Percentiles rank a stretch among this genome's conserved stretches.
These are phyloP conservation scores for Spirogloea muscicola DNA, from an alignment of 139 green algal species.

Conservation along the genomic window DNA sequence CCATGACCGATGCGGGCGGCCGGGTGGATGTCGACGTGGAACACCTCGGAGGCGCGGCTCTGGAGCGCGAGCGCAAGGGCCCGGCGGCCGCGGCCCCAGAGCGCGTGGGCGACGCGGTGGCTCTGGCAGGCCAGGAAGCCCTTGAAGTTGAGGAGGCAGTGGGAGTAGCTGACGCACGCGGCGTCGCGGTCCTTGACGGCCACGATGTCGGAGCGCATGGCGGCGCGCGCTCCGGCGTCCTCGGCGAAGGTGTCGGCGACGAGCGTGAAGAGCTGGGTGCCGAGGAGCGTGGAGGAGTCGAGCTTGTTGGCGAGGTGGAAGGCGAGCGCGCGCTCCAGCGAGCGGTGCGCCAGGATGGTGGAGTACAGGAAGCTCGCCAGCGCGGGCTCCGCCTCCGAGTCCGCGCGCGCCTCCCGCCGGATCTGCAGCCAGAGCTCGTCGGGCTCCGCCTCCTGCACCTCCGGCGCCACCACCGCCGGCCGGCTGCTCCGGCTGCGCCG, in stretches of 20 bases:
- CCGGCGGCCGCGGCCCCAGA: slow-evolving; percentile 43
- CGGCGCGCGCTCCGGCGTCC: slow-evolving; percentile 2
- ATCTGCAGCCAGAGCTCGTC: slow-evolving; percentile 47
- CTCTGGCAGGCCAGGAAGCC: slow-evolving; percentile 54
- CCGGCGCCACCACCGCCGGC: too few species aligned
- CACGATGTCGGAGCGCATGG: slow-evolving; percentile 42
- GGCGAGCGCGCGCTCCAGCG: slow-evolving; percentile 72
- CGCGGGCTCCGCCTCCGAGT: slow-evolving; percentile 68
- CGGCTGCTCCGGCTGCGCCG: too few species aligned
- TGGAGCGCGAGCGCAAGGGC: slow-evolving; percentile 54
- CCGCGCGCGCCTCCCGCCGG: slow-evolving; percentile 35
- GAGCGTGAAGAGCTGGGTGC: slow-evolving; percentile 84
- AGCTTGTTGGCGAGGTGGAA: slow-evolving; percentile 94
- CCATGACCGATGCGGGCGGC: slow-evolving; percentile 41
- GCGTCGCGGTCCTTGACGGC: slow-evolving; percentile 55
- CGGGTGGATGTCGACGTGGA: slow-evolving; percentile 56
- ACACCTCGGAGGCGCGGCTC: slow-evolving; percentile 40
- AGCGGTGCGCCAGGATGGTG: slow-evolving; percentile 81
- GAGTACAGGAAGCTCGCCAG: slow-evolving; percentile 86
- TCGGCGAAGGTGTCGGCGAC: slow-evolving; percentile 51
- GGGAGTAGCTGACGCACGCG: slow-evolving; percentile 50
- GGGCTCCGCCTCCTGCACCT: too few species aligned
- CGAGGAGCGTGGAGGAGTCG: slow-evolving; percentile 75
- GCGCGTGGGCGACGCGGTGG: slow-evolving; percentile 50
- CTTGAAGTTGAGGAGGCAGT: slow-evolving; percentile 60